Evolutionary conservation across 2,329 filamentous ascomycete genomes (phyloP), one percentile per base, ranked within the genome.

Genomic region (Colletotrichum echinochloae): DNA sequence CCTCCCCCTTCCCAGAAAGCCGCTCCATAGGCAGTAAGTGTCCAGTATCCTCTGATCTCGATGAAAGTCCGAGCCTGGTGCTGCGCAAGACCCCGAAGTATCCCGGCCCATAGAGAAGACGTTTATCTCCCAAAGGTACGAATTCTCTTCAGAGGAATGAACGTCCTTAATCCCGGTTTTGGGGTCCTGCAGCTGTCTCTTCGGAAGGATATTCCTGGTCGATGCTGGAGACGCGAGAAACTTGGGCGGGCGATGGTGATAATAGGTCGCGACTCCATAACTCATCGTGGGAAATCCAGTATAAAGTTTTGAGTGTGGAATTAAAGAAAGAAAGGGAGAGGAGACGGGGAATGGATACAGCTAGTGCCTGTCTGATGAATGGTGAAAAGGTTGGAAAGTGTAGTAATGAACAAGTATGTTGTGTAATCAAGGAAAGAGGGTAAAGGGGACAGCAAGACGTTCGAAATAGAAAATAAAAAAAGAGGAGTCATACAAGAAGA

Each of bases 401-500:
- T 39, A 16, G 16, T 30, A 12, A 39, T 37, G 20, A 46, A 33
- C 26, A 28, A 46, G 26, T 5, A n/a, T 44, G 33, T 37, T 41
- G 12, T 48, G 54, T 16, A 57, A 73, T 60, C 57, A 57, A 70
- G 69, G 63, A 57, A 65, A 71, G 57, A 66, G 51, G 37, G 46
- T 11, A 60, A 41, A 71, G 55, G 51, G 61, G 69, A 56, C 70
- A 54, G 54, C 35, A 64, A 54, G 28, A 35, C 28, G n/a, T 35
- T 35, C 1, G 70, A 60, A 59, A 23, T 2, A 69, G 54, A 55
- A 66, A n/a, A n/a, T n/a, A n/a, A n/a, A 35, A 65, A 65, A 73
- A 62, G 71, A 51, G 73, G 55, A 72, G 60, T 62, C 65, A 60
- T 46, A 62, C 64, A 67, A 67, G 48, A 65, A 46, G 71, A 71